A percentile compares a stretch with the other conserved stretches of the same genome.
These are phyloP conservation scores for Macaranga tanarius DNA, from an alignment of 441 rosid genomes.

Conservation along the genomic window DNA sequence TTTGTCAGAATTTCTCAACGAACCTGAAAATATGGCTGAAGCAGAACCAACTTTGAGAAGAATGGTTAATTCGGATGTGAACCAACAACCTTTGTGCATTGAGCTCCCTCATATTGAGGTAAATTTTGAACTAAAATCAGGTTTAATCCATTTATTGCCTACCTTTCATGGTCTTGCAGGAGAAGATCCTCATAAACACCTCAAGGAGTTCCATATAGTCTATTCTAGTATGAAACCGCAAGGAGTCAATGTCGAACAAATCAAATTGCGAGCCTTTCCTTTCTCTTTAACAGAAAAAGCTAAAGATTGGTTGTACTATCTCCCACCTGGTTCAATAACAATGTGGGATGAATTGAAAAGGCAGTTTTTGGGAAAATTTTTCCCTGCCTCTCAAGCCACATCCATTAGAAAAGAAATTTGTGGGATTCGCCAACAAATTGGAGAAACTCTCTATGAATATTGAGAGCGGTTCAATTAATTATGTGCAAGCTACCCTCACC, in stretches of 20 bases:
- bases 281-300: no score
- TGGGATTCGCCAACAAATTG: not conserved
- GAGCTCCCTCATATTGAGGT: not conserved
- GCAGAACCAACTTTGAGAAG: no score
- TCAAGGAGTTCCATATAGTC: not conserved
- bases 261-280: not conserved
- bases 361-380: not conserved
- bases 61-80: no score
- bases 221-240: not conserved
- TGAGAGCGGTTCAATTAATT: no score
- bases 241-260: not conserved
- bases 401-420: not conserved
- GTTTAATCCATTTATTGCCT: not conserved
- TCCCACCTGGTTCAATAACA: not conserved
- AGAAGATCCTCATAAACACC: conserved; percentile 16
- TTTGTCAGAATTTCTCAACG: no score
- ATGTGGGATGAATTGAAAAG: not conserved
- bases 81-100: not conserved
- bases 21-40: no score
- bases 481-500: no score
- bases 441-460: not conserved
- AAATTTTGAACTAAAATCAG: not conserved
- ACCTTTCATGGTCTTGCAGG: not conserved
- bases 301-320: not conserved
- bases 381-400: not conserved